Base-by-base conservation (phyloP, 2,329 filamentous ascomycete species). In the Penicillium sp. region DNA sequence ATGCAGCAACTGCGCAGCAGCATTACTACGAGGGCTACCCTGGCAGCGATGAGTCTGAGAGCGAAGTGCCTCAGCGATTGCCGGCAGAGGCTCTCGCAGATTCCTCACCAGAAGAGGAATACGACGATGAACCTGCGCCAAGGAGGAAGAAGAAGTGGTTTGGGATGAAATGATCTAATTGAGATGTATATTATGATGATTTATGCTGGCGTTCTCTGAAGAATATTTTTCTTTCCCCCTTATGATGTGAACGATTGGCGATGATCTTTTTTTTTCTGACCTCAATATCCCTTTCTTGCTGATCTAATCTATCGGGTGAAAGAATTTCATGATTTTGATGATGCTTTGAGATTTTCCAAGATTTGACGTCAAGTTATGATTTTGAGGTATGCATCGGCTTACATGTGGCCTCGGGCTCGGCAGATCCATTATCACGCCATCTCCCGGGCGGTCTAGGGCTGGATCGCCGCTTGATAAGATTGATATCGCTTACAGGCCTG, bases 61-160 rank as follows among this genome's bases (percentile, higher is more conserved):
- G 48, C 21, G 56, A 61, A 21, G 60, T 63, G 10, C 59, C 63
- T 37, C 63, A 64, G 29, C 57, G 59, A 22, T 35, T 58, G 13
- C 59, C 60, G 6, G 49, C 39, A 4, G 50, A 62, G 6, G 53
- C 54, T 19, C 41, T 61, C 9, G 48, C 52, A 26, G 58, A 56
- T 21, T 52, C 55, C 4, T 55, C 56, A 5, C 37, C 33, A 3
- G 31, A 64, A 21, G 60, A 60, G 7, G 55, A 61, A 11, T 62
- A 67, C 13, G 64, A 64, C 8, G 59, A 68, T 27, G 58, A 59
- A 47, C 55, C 53, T 48, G 56, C 35, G 39, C 63, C 63, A 45
- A 64, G 60, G 29, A 68, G 65, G 44, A 71, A 68, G 63, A 73
- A 71, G 59, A 73, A 71, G 60, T 74, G 71, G 71, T 70, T 74